Conservation (phyloP, 2,329 filamentous ascomycete species). For the Hypoxylon sp. region DNA sequence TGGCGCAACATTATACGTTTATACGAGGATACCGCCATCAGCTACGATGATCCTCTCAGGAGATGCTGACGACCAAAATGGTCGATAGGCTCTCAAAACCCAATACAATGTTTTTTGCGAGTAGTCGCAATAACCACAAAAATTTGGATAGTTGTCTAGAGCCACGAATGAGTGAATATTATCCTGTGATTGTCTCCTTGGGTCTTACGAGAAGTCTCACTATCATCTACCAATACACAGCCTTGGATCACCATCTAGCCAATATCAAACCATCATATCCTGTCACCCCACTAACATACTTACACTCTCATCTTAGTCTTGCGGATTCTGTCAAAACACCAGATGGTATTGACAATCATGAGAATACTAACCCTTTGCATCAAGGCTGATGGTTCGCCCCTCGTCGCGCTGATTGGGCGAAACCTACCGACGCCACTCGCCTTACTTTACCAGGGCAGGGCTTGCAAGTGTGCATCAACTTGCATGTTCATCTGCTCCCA, state of each 20-base stretch:
- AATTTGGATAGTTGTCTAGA: conserved; percentile 27
- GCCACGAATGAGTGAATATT: conserved; percentile 29
- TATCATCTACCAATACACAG: conserved; percentile 11
- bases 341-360: conserved; percentile 30
- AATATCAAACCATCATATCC: conserved; percentile 11
- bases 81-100: conserved; percentile 50
- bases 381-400: conserved; percentile 37
- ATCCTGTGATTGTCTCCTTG: conserved; percentile 18
- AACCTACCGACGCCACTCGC: conserved; percentile 51
- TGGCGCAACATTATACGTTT: conserved; percentile 53
- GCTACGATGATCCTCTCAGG: conserved; percentile 47
- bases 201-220: conserved; percentile 34
- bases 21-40: conserved; percentile 48
- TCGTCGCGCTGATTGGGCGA: conserved; percentile 48
- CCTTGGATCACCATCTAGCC: conserved; percentile 2
- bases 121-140: conserved; percentile 43
- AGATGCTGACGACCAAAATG: conserved; percentile 37
- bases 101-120: conserved; percentile 52
- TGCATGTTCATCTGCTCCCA: conserved; percentile 40
- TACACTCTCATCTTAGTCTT: conserved; percentile 18
- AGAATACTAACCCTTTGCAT: conserved; percentile 22
- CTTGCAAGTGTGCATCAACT: conserved; percentile 44
- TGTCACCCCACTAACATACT: conserved; percentile 7
- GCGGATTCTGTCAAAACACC: conserved; percentile 4
- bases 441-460: conserved; percentile 53